Conservation (phyloP, 371 early-diverging fungal species). For the Syncephalastrum sp. region DNA sequence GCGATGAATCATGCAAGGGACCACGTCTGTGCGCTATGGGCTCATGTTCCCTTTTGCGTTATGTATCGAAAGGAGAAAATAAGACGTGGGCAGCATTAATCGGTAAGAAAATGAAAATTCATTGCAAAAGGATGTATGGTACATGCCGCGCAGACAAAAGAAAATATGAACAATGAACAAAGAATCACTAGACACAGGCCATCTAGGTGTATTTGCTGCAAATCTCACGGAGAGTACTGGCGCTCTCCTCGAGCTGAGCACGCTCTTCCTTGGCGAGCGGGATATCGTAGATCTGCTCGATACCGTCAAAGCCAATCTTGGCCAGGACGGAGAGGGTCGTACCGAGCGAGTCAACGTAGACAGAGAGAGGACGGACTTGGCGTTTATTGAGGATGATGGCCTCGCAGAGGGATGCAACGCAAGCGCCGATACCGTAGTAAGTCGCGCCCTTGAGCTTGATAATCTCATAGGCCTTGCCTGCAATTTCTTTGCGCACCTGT, state of each 20-base stretch:
- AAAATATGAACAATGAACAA: too few relatives aligned
- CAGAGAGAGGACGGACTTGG: conserved; percentile 66
- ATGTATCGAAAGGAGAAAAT: too few relatives aligned
- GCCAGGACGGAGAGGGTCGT: conserved; percentile 74
- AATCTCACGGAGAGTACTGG: conserved; percentile 8
- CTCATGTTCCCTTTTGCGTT: too few relatives aligned
- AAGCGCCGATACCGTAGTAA: conserved; percentile 85
- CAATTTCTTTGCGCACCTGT: conserved; percentile 52
- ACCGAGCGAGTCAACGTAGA: conserved; percentile 58
- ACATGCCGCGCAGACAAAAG: too few relatives aligned
- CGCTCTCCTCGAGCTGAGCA: conserved; percentile 42
- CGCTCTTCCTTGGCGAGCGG: conserved; percentile 57
- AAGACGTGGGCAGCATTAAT: too few relatives aligned
- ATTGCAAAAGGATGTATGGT: too few relatives aligned
- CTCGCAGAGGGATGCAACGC: conserved; percentile 70
- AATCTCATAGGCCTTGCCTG: conserved; percentile 80
- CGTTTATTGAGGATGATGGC: conserved; percentile 65
- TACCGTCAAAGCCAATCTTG: conserved; percentile 70
- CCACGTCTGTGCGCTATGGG: too few relatives aligned
- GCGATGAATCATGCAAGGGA: too few relatives aligned
- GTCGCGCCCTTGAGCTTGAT: conserved; percentile 87
- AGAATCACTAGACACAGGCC: too few relatives aligned
- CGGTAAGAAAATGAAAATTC: too few relatives aligned
- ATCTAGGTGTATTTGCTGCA: background rate
- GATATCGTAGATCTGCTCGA: conserved; percentile 64